Evolutionary conservation across 148 eudicot species (phyloP).

Genomic region (Silene uniflora): DNA sequence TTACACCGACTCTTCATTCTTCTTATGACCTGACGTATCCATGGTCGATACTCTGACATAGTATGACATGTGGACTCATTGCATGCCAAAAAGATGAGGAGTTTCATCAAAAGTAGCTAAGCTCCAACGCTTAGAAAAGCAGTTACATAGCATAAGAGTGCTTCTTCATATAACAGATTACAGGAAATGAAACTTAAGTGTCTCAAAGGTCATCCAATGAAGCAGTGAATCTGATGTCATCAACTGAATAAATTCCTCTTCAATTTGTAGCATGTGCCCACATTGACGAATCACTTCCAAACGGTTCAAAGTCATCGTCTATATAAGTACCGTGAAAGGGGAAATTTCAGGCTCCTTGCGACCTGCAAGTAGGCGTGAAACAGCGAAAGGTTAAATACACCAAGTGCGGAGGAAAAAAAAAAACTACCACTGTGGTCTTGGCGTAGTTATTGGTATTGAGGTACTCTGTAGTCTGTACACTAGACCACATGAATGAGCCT

Average conservation of each 20-base stretch:
- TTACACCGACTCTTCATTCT: neutral
- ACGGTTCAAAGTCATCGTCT: constrained; percentile 33
- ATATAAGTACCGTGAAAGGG: constrained; percentile 72
- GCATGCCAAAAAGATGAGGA: too few species aligned
- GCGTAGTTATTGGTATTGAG: too few species aligned
- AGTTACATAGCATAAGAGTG: too few species aligned
- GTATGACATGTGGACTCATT: too few species aligned
- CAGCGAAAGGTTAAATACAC: constrained; percentile 1
- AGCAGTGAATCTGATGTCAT: constrained; percentile 8
- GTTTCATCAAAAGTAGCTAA: too few species aligned
- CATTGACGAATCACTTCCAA: neutral
- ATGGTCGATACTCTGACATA: too few species aligned
- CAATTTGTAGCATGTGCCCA: neutral
- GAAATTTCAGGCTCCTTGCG: constrained; percentile 86
- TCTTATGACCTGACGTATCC: neutral
- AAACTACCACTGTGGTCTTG: too few species aligned
- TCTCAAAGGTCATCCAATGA: neutral
- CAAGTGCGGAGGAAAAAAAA: neutral
- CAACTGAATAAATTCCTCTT: neutral
- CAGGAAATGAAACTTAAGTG: neutral
- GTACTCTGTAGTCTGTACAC: too few species aligned
- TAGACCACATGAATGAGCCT: too few species aligned
- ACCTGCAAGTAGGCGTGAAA: constrained; percentile 43
- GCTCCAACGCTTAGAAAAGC: too few species aligned
- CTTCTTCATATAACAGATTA: neutral